These are phyloP conservation scores for Diaporthe longicolla DNA, from an alignment of 2,329 filamentous ascomycete species.

Conservation along the genomic window DNA sequence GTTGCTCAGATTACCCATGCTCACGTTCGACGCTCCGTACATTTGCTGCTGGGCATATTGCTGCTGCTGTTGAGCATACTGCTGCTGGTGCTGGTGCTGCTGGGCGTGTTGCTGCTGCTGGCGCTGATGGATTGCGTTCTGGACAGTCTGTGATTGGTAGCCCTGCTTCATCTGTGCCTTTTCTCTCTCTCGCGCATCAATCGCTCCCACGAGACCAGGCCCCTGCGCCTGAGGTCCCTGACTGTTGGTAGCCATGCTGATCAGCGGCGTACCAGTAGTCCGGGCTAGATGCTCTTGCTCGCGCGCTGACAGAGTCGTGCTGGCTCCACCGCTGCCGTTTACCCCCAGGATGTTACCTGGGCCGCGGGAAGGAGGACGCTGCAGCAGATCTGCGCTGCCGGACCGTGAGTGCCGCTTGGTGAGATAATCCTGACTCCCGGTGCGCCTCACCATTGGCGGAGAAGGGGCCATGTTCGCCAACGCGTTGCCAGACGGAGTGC, in stretches of 20 bases:
- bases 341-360: slow-evolving; percentile 67
- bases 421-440: slow-evolving; percentile 58
- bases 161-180: slow-evolving; percentile 79
- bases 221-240: slow-evolving; percentile 64
- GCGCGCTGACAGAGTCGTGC: slow-evolving; percentile 80
- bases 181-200: slow-evolving; percentile 85
- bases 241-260: slow-evolving; percentile 72
- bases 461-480: slow-evolving; percentile 58
- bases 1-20: slow-evolving; percentile 51
- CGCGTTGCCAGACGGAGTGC: slow-evolving; percentile 69
- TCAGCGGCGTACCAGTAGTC: slow-evolving; percentile 82
- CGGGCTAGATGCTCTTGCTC: slow-evolving; percentile 92
- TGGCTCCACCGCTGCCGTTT: slow-evolving; percentile 56
- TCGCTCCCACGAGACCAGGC: slow-evolving; percentile 80
- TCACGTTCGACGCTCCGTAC: slow-evolving; percentile 49
- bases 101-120: slow-evolving; percentile 60
- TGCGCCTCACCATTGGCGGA: slow-evolving; percentile 57
- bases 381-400: slow-evolving; percentile 63
- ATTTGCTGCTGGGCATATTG: slow-evolving; percentile 51
- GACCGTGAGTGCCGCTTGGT: slow-evolving; percentile 58
- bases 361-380: slow-evolving; percentile 71
- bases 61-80: slow-evolving; percentile 53
- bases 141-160: slow-evolving; percentile 77
- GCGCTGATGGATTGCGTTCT: slow-evolving; percentile 79
- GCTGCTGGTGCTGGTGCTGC: slow-evolving; percentile 54